Evolutionary conservation across 1,284 basidiomycete genomes (phyloP), one percentile per base, ranked within the genome.

Genomic region (Microbotryomycetes sp.): DNA sequence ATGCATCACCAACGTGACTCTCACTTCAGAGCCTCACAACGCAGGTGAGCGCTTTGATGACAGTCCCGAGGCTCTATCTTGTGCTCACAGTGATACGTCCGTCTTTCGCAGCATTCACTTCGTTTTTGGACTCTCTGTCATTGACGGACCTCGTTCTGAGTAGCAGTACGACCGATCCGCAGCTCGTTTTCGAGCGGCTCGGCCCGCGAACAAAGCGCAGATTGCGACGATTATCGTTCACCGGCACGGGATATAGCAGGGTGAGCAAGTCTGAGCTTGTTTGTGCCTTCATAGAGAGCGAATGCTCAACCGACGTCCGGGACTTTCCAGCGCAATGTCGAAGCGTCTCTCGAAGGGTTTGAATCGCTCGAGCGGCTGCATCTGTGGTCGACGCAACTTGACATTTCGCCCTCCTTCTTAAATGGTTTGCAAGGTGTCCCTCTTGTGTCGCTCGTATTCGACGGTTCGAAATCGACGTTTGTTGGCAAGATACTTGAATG

Each of bases 21-120:
- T 58, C 49, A 51, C 22, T 22, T 48, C 56, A 22, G 56, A 58
- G 25, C 56, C 56, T 2, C 56, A 58, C 15, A n/a, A 48, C 3
- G 22, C 32, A 3, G 55, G 55, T 49, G n/a, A 49, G 55, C 49
- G 3, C 3, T 48, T n/a, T n/a, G n/a, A n/a, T n/a, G n/a, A n/a
- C n/a, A n/a, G n/a, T n/a, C 28, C 5, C 23, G 7, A 25, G 16
- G 22, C 15, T 29, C 16, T 16, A 15, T 53, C 5, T 4, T 5
- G 49, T n/a, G 9, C 15, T 14, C 19, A 36, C 6, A 16, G 6
- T 15, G 29, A 36, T 28, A 29, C 5, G 49, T 6, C 7, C 6
- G 26, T 5, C 28, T 5, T 29, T 28, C 2, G n/a, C 28, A 45
- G 56, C 50, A 4, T 58, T 58, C 26, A 36, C 23, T 2, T 28